Conservation (phyloP, 192 early-diverging fungal genomes). For the Backusella morwellensis region DNA sequence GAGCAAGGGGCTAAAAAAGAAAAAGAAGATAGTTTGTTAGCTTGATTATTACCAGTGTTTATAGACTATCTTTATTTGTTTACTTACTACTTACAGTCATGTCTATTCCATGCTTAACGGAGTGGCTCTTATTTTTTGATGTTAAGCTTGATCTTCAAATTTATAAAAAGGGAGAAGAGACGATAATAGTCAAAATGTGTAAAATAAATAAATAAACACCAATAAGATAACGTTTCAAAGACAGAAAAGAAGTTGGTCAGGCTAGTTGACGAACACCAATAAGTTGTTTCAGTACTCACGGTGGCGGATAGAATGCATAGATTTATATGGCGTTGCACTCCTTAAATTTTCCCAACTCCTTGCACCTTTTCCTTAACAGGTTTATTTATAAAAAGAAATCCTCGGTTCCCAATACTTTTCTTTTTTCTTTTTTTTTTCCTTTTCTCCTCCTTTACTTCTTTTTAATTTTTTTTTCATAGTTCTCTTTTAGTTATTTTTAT, state of each 20-base stretch:
- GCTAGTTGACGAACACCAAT: background rate
- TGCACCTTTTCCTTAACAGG: constrained; percentile 14
- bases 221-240: background rate
- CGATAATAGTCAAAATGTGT: background rate
- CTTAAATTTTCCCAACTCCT: constrained; percentile 5
- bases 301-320: constrained; percentile 1
- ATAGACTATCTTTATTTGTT: too few relatives aligned
- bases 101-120: background rate
- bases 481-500: background rate
- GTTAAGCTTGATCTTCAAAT: background rate
- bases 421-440: background rate
- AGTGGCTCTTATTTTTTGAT: background rate
- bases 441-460: background rate
- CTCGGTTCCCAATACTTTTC: background rate
- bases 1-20: background rate
- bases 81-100: background rate
- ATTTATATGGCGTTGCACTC: background rate
- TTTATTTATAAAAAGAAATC: constrained; percentile 7
- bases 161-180: background rate
- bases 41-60: background rate
- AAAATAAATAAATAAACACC: background rate
- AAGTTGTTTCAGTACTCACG: background rate
- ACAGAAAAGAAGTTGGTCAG: constrained; percentile 1
- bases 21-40: background rate
- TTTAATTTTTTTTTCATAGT: background rate